A percentile compares a stretch with the other conserved stretches of the same genome.
Evolutionary conservation across 2,329 filamentous ascomycete species (phyloP).

Genomic region (Fusarium miscanthi): DNA sequence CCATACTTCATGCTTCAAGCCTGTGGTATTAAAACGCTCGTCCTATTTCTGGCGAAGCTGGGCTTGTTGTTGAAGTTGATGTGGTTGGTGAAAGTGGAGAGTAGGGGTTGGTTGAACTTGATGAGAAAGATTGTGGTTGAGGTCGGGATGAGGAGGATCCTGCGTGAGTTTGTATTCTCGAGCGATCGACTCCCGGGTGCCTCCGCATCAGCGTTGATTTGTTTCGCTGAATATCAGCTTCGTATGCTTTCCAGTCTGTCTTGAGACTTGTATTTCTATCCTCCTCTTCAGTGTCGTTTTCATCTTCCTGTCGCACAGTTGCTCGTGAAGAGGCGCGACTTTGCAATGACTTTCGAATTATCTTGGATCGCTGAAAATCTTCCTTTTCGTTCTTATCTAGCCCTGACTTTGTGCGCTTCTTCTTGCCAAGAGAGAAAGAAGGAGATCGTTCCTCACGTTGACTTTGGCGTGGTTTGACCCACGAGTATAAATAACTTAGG

Average conservation of each 20-base stretch:
- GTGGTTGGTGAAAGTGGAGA: conserved; percentile 28
- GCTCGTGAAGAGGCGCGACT: conserved; percentile 43
- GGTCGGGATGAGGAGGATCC: conserved; percentile 26
- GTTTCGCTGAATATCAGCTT: conserved; percentile 50
- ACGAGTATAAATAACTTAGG: conserved; percentile 39
- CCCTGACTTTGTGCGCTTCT: conserved; percentile 33
- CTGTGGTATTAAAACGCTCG: conserved; percentile 16
- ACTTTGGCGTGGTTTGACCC: conserved; percentile 37
- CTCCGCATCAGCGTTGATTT: conserved; percentile 43
- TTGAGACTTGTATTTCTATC: conserved; percentile 35
- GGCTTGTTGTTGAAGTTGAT: conserved; percentile 9
- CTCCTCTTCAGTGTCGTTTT: conserved; percentile 37
- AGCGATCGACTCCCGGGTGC: conserved; percentile 46
- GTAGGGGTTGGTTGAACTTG: conserved; percentile 31
- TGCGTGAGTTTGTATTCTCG: conserved; percentile 14
- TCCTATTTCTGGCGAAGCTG: conserved; percentile 23
- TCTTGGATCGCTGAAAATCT: conserved; percentile 53
- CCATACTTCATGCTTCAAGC: not conserved
- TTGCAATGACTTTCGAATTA: conserved; percentile 59
- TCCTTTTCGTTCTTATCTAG: conserved; percentile 43
- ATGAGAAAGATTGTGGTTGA: conserved; percentile 24
- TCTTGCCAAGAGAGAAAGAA: conserved; percentile 38
- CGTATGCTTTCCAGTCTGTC: conserved; percentile 55
- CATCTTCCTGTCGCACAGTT: conserved; percentile 18
- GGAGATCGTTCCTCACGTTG: conserved; percentile 23